A percentile compares a stretch with the other conserved stretches of the same genome.
These are phyloP conservation scores for Xylaria flabelliformis DNA, from an alignment of 495 filamentous ascomycete genomes.

Conservation along the genomic window DNA sequence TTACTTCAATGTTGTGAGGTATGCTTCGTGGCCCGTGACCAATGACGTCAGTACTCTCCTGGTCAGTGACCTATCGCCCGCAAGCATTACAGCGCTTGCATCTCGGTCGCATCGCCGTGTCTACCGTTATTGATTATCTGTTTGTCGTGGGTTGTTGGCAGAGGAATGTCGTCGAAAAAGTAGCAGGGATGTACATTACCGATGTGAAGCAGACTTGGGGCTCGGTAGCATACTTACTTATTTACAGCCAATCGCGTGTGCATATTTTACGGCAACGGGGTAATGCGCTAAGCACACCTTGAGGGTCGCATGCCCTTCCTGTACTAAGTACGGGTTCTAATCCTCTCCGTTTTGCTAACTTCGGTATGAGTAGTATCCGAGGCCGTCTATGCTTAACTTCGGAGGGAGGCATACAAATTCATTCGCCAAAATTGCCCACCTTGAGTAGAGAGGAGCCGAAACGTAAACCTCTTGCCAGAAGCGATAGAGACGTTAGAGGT, in stretches of 20 bases:
- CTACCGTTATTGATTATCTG: neutral
- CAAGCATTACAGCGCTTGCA: neutral
- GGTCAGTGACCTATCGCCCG: neutral
- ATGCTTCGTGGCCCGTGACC: neutral
- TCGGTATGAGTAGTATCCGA: neutral
- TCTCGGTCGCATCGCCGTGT: neutral
- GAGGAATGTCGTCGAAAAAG: constrained; percentile 7
- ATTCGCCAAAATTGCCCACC: neutral
- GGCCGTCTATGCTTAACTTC: neutral
- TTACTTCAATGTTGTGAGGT: neutral
- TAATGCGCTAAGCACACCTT: too few species aligned
- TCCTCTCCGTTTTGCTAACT: neutral
- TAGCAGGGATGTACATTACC: neutral
- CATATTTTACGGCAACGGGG: neutral
- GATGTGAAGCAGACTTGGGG: neutral
- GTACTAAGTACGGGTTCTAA: neutral
- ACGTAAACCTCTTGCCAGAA: neutral
- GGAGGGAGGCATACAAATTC: neutral
- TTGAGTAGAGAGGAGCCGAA: neutral
- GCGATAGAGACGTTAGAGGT: neutral
- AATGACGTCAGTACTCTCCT: constrained; percentile 2
- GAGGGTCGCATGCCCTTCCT: neutral
- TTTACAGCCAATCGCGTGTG: constrained; percentile 9
- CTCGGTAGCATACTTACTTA: too few species aligned
- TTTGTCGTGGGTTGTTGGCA: neutral